Percentiles rank a stretch among this genome's conserved stretches.
These are phyloP conservation scores for Saccharomyces hybrid DNA, from an alignment of 1,139 yeast genomes.

Conservation along the genomic window DNA sequence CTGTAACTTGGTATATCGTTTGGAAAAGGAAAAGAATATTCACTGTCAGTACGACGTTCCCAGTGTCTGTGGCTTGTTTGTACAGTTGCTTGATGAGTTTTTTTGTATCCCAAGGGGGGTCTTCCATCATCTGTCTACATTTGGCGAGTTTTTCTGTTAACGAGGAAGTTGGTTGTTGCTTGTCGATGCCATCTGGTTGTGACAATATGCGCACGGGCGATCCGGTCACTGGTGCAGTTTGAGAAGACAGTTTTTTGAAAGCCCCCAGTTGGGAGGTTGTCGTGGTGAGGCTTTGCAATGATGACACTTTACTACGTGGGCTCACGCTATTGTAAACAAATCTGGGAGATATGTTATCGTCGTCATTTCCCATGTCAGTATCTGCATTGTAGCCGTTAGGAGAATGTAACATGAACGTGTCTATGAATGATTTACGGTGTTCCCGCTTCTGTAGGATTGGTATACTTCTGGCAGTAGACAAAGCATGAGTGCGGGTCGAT, in stretches of 20 bases:
- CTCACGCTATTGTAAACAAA: conserved; percentile 8
- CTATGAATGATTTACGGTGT: conserved; percentile 23
- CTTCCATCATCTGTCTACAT: not conserved
- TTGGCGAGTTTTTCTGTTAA: not conserved
- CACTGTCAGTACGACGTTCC: conserved; percentile 27
- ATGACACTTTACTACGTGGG: conserved; percentile 15
- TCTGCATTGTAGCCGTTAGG: conserved; percentile 7
- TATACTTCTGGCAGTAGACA: conserved; percentile 6
- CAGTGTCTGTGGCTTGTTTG: conserved; percentile 27
- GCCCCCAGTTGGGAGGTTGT: conserved; percentile 9
- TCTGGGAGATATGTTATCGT: conserved; percentile 2
- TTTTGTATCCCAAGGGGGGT: conserved; percentile 29
- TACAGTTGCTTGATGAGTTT: conserved; percentile 25
- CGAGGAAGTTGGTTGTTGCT: not conserved
- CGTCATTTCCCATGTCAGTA: not conserved
- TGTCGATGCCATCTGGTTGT: not conserved
- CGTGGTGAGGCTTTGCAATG: conserved; percentile 11
- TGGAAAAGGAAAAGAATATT: conserved; percentile 25
- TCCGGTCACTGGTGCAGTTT: not conserved
- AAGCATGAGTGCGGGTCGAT: not conserved
- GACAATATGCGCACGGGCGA: not conserved
- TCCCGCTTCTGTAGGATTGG: conserved; percentile 17
- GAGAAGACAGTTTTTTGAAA: conserved; percentile 7
- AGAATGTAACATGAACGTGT: conserved; percentile 15
- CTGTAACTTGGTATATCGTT: conserved; percentile 23